Percentiles rank a stretch among this genome's conserved stretches.
Conservation (phyloP, 2,329 filamentous ascomycete genomes). For the Periglandula ipomoeae region DNA sequence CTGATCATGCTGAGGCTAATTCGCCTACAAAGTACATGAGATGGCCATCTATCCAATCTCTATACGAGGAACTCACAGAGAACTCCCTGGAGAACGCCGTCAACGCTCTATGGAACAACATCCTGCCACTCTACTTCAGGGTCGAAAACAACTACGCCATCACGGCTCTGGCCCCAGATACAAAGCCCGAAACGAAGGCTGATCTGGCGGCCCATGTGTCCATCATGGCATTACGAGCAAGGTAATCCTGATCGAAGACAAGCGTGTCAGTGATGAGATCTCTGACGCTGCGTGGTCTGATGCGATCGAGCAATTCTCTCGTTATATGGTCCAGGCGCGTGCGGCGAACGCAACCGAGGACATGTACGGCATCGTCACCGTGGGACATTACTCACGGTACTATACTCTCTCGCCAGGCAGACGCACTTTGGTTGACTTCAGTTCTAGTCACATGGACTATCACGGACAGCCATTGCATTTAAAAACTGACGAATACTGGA, state of each 20-base stretch:
- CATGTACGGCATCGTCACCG: conserved; percentile 3
- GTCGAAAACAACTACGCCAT: neutral
- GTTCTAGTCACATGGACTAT: neutral
- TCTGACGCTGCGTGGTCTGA: neutral
- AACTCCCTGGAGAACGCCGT: conserved; percentile 2
- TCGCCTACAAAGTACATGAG: neutral
- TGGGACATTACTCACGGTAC: conserved; percentile 2
- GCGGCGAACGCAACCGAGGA: neutral
- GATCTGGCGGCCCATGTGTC: neutral
- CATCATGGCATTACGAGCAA: neutral
- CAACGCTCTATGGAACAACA: conserved; percentile 2
- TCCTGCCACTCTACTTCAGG: neutral
- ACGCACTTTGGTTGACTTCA: neutral
- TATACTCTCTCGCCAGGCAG: neutral
- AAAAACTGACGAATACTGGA: conserved; percentile 1
- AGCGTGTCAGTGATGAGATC: neutral
- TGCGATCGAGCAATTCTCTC: neutral
- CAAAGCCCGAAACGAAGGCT: neutral
- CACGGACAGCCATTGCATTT: neutral
- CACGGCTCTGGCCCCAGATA: too few species aligned
- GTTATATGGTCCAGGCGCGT: neutral
- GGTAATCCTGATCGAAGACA: conserved; percentile 2
- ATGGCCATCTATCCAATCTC: neutral
- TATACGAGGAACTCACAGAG: conserved; percentile 1
- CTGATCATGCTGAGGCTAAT: too few species aligned